phyloP scores from a whole-genome alignment of 1,284 basidiomycete genomes.

The Amylostereum areolatum region DNA sequence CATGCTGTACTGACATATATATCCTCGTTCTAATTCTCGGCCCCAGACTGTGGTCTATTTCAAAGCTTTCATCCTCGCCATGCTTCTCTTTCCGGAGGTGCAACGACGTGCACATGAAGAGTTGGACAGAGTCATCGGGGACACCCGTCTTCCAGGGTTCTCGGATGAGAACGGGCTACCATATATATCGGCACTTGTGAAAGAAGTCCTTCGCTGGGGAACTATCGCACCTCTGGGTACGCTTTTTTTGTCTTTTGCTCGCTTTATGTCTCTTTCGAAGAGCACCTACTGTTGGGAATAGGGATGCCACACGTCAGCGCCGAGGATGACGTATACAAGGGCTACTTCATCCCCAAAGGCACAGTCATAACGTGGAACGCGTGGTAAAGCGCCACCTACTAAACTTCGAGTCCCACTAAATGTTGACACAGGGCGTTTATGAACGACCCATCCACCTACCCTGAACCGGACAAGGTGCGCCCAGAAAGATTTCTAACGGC shows the following conservation, averaged over 20 bases:
- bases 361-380: not conserved
- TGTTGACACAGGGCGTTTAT: not conserved
- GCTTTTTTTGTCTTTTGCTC: not conserved
- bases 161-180: constrained; percentile 9
- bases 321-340: not conserved
- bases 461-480: not conserved
- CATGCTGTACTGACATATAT: no score
- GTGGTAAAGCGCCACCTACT: no score
- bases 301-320: not conserved
- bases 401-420: no score
- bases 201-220: constrained; percentile 13
- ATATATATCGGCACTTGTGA: constrained; percentile 11
- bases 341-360: not conserved
- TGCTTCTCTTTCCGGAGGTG: constrained; percentile 12
- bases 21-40: no score
- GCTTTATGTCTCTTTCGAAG: not conserved
- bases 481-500: not conserved
- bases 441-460: not conserved
- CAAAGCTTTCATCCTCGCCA: constrained; percentile 11
- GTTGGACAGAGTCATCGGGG: constrained; percentile 12
- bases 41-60: not conserved
- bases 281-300: not conserved
- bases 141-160: constrained; percentile 12
- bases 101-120: constrained; percentile 11
- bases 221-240: constrained; percentile 10